Evolutionary conservation across 805 yeast species (phyloP), one percentile per base, ranked within the genome.

Genomic region (Lipomyces japonicus): DNA sequence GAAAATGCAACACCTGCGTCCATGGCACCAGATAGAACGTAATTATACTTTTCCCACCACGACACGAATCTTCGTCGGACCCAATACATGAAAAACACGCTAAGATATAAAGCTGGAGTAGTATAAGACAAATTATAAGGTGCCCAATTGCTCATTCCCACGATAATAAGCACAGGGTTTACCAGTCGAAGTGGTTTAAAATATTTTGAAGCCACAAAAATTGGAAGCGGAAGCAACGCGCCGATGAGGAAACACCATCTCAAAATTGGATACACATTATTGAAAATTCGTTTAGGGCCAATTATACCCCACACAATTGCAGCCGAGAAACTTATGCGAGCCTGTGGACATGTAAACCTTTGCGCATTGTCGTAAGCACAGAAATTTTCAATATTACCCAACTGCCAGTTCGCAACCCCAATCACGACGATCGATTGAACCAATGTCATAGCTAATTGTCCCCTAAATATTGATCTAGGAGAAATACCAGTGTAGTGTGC

Each of bases 41-140:
- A 82, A 63, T 81, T 82, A 64, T 83, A 83, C 65, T 82, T 82
- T 34, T 82, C 81, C 89, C 89, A 83, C 89, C 89, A 83, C 40
- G 73, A 68, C 43, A 77, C 70, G 67, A 77, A 80, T 54, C 72
- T 71, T 42, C 76, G 71, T 51, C 78, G 79, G 47, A 82, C 65
- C 59, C 72, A 71, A 66, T 73, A 80, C 69, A 79, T 79, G 69
- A 82, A 82, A 3, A 71, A 46, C 54, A 74, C 73, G 3, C 86
- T 83, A 36, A 78, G 70, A 65, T 81, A 82, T 64, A 80, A 82
- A 65, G 81, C 82, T 25, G 84, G 80, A 2, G 88, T 81, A 34
- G 86, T 82, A 36, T 91, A 90, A 7, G 93, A 88, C 60, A 83
- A 79, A 58, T 74, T 72, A 39, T 81, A 82, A 9, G 36, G 31